Evolutionary conservation across 2,329 filamentous ascomycete genomes (phyloP), one percentile per base, ranked within the genome.

Genomic region (Fusarium nurragi): DNA sequence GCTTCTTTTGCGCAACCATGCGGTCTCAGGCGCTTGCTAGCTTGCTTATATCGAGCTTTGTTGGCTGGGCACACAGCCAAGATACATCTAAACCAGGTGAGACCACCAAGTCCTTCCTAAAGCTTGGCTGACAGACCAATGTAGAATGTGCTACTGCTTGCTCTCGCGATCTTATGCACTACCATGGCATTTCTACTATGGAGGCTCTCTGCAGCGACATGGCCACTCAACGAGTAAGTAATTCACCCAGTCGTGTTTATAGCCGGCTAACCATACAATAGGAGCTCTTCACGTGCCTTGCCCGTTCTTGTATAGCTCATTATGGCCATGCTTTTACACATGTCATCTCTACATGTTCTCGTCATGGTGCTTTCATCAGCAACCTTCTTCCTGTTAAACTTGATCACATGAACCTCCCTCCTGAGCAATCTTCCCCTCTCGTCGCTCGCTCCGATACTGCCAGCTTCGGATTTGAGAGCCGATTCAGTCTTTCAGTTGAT

Each of bases 261-360:
- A 11, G 60, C 68, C 26, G 69, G 59, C 61, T 69, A 32, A 69
- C 30, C 5, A 19, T 43, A 6, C 10, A 9, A 12, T 16, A 77
- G 76, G 65, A 70, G 30, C 59, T 77, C 14, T 77, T 76, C 32
- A 64, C 71, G 30, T 77, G 76, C 44, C 61, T 77, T 45, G 58
- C 72, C 39, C 66, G 54, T 28, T 67, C 68, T 13, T 77, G 76
- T 43, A 52, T 60, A n/a, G 25, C 67, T 22, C 50, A 60, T n/a
- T 77, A 77, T 30, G 75, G 73, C 16, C 55, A 63, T 32, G 74
- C 76, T 4, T 56, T 77, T n/a, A 61, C 67, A 19, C 47, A 72
- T 36, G 61, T 69, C 19, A 63, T 75, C 39, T 58, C 65, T 18
- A 54, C 68, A 38, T 77, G 76, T 53, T 71, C 67, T 18, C 51